Evolutionary conservation across 768 basidiomycete species (phyloP).

Genomic region (Trametes meyenii): DNA sequence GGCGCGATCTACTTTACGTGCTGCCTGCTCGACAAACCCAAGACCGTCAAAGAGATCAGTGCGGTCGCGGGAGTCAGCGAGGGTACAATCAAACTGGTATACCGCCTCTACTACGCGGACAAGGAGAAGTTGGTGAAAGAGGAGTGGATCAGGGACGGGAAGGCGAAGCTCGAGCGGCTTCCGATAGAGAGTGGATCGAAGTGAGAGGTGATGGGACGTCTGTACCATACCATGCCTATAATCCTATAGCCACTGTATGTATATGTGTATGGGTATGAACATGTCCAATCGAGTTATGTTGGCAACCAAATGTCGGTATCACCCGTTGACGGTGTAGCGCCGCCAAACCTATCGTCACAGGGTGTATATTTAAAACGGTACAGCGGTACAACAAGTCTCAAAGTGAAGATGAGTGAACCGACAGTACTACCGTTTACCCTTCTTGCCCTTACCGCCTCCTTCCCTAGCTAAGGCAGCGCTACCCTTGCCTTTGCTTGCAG

Average conservation of each 20-base stretch:
- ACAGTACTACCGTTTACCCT: constrained; percentile 18
- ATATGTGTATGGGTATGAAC: constrained; percentile 23
- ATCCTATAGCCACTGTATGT: constrained; percentile 22
- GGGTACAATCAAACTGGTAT: constrained; percentile 91
- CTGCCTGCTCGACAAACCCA: constrained; percentile 72
- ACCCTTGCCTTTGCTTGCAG: constrained; percentile 71
- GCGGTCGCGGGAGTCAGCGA: constrained; percentile 93
- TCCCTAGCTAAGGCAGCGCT: constrained; percentile 58
- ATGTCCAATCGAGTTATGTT: constrained; percentile 10
- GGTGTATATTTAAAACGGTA: neutral
- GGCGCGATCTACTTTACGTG: constrained; percentile 95
- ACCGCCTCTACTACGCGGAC: constrained; percentile 73
- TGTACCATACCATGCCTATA: neutral
- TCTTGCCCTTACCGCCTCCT: constrained; percentile 31
- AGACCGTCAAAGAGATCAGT: constrained; percentile 84
- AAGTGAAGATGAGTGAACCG: neutral
- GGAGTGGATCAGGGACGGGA: constrained; percentile 83
- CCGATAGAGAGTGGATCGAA: constrained; percentile 35
- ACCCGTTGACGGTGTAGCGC: neutral
- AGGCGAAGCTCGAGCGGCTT: constrained; percentile 52
- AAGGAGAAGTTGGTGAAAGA: constrained; percentile 81
- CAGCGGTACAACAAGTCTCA: neutral
- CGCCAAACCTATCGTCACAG: neutral
- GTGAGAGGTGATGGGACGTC: constrained; percentile 6
- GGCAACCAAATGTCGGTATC: neutral